Conservation (phyloP, 768 basidiomycete genomes). For the Macrolepiota dolichaula region DNA sequence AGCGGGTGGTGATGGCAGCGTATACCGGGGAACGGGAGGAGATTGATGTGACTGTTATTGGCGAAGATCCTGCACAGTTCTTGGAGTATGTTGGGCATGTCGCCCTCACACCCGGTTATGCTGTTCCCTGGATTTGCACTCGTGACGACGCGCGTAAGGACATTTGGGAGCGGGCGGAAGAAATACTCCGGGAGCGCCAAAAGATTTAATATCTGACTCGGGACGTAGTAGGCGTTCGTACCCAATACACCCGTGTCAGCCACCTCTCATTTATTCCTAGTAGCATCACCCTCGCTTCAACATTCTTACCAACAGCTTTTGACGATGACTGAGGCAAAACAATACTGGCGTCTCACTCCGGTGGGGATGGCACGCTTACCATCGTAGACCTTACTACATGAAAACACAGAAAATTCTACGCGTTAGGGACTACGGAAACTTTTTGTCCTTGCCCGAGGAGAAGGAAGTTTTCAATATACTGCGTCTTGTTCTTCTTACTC, state of each 20-base stretch:
- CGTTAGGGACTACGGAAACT: no score
- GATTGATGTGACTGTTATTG: slow-evolving; percentile 1
- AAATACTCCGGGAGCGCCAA: neutral
- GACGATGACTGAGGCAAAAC: neutral
- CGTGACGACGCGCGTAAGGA: neutral
- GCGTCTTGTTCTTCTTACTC: neutral
- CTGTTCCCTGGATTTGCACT: slow-evolving; percentile 6
- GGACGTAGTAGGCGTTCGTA: neutral
- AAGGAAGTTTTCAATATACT: neutral
- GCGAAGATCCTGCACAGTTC: slow-evolving; percentile 3
- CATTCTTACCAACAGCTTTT: neutral
- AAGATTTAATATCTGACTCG: neutral
- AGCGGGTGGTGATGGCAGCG: neutral
- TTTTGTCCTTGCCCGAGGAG: neutral
- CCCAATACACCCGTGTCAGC: neutral
- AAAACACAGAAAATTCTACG: no score
- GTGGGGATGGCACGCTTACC: neutral
- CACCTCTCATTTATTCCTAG: no score
- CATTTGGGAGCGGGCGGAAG: slow-evolving; percentile 5
- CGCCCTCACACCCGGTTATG: neutral
- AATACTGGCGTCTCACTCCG: neutral
- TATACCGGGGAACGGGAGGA: slow-evolving; percentile 2
- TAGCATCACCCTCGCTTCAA: no score
- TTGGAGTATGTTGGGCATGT: slow-evolving; percentile 3
- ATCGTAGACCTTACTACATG: neutral